Evolutionary conservation across 1,284 basidiomycete genomes (phyloP).

Genomic region (Ustilago tritici): DNA sequence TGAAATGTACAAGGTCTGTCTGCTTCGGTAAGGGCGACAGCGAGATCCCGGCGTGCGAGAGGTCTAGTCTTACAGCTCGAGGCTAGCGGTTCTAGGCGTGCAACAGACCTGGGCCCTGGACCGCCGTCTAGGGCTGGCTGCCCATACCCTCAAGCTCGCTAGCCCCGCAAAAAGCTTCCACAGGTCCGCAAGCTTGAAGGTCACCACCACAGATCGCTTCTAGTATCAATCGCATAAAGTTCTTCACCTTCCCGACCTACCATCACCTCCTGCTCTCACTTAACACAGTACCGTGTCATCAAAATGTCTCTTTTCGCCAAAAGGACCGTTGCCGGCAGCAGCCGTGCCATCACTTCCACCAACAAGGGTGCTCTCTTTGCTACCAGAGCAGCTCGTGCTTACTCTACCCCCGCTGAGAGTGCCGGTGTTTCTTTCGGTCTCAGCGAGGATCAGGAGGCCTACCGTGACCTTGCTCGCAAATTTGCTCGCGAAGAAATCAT

Average conservation of each 20-base stretch:
- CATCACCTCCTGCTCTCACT: background rate
- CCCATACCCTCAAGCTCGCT: background rate
- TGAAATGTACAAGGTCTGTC: slow-evolving; percentile 32
- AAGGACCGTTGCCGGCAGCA: slow-evolving; percentile 43
- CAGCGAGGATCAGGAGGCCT: slow-evolving; percentile 70
- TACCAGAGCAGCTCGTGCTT: slow-evolving; percentile 26
- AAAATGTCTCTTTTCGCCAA: slow-evolving; percentile 49
- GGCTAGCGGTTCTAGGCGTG: background rate
- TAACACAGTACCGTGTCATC: background rate
- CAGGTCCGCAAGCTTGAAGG: background rate
- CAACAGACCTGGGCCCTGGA: background rate
- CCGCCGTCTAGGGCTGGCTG: background rate
- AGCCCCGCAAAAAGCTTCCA: background rate
- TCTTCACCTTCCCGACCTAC: slow-evolving; percentile 10
- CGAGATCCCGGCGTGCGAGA: slow-evolving; percentile 20
- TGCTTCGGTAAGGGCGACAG: slow-evolving; percentile 40
- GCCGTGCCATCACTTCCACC: slow-evolving; percentile 30
- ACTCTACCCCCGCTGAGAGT: slow-evolving; percentile 43
- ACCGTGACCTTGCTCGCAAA: slow-evolving; percentile 72
- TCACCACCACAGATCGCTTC: background rate
- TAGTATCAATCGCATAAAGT: background rate
- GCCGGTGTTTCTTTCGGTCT: slow-evolving; percentile 62
- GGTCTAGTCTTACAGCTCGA: background rate
- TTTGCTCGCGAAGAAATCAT: slow-evolving; percentile 73
- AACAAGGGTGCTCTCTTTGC: slow-evolving; percentile 25